These are phyloP conservation scores for Fraxinus anomala DNA, from an alignment of 257 asterid species.

Conservation along the genomic window DNA sequence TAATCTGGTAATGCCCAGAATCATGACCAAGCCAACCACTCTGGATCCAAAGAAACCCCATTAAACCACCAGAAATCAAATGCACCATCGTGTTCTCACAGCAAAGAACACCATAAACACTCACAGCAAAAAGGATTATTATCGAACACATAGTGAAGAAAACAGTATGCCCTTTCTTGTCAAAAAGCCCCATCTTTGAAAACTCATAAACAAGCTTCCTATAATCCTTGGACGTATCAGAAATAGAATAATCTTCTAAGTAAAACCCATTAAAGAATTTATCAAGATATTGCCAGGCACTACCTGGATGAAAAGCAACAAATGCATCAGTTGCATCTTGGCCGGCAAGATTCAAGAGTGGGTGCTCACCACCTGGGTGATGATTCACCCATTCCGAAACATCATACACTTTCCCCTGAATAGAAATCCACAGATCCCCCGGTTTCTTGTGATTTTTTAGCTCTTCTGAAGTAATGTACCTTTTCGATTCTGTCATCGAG, in stretches of 20 bases:
- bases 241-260: conserved; percentile 55
- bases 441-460: conserved; percentile 67
- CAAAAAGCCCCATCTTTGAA: conserved; percentile 65
- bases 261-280: conserved; percentile 58
- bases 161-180: conserved; percentile 58
- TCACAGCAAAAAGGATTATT: conserved; percentile 37
- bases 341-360: conserved; percentile 76
- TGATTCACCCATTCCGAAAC: conserved; percentile 72
- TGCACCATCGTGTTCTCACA: conserved; percentile 51
- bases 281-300: conserved; percentile 66
- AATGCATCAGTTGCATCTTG: conserved; percentile 89
- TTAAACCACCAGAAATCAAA: conserved; percentile 56
- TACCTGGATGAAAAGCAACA: conserved; percentile 78
- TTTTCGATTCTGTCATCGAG: conserved; percentile 50
- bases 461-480: conserved; percentile 67
- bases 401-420: conserved; percentile 84
- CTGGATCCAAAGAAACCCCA: conserved; percentile 90
- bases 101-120: conserved; percentile 68
- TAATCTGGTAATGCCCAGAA: conserved; percentile 75
- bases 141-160: conserved; percentile 40
- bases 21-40: conserved; percentile 98
- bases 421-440: conserved; percentile 93
- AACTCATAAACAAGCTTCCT: conserved; percentile 67
- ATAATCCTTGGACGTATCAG: conserved; percentile 77
- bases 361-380: conserved; percentile 87